Conservation (phyloP, 1,284 basidiomycete genomes). For the Austroboletus novae-zelandiae region DNA sequence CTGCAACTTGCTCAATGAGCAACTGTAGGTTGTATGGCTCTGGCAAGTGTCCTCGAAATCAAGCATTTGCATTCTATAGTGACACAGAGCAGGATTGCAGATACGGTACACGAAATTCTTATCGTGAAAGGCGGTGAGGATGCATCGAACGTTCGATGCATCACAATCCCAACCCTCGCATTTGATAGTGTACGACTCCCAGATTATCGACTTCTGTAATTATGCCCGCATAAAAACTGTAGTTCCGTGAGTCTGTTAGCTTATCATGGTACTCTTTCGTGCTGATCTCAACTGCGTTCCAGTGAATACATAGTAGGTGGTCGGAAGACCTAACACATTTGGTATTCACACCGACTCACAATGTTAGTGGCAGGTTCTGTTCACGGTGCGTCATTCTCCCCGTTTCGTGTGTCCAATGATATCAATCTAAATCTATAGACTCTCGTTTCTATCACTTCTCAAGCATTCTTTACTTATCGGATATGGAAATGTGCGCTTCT, state of each 20-base stretch:
- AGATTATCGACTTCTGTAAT: background rate
- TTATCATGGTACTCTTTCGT: background rate
- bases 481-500: slow-evolving; percentile 8
- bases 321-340: too few relatives aligned
- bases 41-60: background rate
- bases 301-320: slow-evolving; percentile 8
- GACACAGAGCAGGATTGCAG: background rate
- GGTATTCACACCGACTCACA: too few relatives aligned
- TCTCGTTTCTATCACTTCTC: background rate
- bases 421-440: background rate
- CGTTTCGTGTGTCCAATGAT: background rate
- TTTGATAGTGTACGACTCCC: background rate
- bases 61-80: background rate
- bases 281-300: background rate
- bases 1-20: background rate
- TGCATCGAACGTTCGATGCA: too few relatives aligned
- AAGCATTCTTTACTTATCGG: slow-evolving; percentile 6
- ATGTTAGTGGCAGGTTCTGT: background rate
- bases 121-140: slow-evolving; percentile 5
- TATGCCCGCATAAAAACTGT: background rate
- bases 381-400: background rate
- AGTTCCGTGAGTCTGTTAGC: slow-evolving; percentile 1
- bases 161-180: background rate
- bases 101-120: slow-evolving; percentile 2
- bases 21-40: slow-evolving; percentile 1